A percentile compares a stretch with the other conserved stretches of the same genome.
phyloP scores from a whole-genome alignment of 2,329 filamentous ascomycete species.

The Trichophyton schoenleinii region DNA sequence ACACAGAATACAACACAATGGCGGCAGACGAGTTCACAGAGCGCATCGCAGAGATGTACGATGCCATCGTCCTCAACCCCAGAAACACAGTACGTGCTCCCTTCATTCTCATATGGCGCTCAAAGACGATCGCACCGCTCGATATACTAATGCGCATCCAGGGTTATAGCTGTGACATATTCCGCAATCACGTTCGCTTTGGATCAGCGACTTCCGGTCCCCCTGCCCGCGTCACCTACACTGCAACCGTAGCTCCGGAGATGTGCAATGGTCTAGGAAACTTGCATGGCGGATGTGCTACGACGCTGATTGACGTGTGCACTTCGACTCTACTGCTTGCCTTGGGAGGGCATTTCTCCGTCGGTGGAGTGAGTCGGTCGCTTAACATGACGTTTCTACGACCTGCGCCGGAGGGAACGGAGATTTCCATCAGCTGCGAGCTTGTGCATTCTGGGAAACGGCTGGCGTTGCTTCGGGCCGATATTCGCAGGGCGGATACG shows the following conservation, averaged over 20 bases:
- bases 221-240: constrained; percentile 24
- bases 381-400: constrained; percentile 56
- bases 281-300: constrained; percentile 68
- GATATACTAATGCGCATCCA: constrained; percentile 9
- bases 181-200: constrained; percentile 24
- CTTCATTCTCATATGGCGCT: not conserved
- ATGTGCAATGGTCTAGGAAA: constrained; percentile 87
- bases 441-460: constrained; percentile 46
- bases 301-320: constrained; percentile 52
- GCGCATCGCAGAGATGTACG: constrained; percentile 5
- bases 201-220: constrained; percentile 27
- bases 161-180: constrained; percentile 22
- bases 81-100: not conserved
- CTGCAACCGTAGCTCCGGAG: constrained; percentile 59
- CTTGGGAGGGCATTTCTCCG: constrained; percentile 49
- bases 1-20: not conserved
- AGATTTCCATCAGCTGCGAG: constrained; percentile 45
- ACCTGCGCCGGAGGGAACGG: constrained; percentile 43
- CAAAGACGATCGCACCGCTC: not conserved
- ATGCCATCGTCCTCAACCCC: not conserved
- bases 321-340: constrained; percentile 48
- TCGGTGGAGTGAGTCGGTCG: constrained; percentile 52
- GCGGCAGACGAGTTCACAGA: not conserved
- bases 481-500: constrained; percentile 43
- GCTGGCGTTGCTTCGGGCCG: constrained; percentile 42